A percentile compares a stretch with the other conserved stretches of the same genome.
Evolutionary conservation across 1,284 basidiomycete species (phyloP).

Genomic region (Malassezia globosa): DNA sequence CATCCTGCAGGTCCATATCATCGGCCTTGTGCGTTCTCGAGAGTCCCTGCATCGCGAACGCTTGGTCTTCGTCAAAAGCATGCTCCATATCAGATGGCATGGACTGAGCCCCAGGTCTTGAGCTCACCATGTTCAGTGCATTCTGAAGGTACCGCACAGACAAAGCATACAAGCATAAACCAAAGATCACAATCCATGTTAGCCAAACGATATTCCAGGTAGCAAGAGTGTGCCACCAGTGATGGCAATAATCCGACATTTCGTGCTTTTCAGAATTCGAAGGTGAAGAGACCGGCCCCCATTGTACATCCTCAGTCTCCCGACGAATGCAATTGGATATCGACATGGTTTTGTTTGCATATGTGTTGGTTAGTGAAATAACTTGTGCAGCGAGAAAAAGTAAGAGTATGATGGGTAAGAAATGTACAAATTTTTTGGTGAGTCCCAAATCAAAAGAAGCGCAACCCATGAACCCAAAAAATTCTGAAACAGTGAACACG

Average conservation of each 20-base stretch:
- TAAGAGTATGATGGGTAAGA: neutral
- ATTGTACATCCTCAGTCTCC: neutral
- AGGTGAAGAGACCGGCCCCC: neutral
- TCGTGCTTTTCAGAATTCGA: neutral
- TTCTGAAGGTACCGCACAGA: conserved; percentile 3
- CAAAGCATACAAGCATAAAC: neutral
- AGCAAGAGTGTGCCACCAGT: conserved; percentile 1
- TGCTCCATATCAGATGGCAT: neutral
- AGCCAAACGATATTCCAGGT: conserved; percentile 15
- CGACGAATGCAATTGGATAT: too few species aligned
- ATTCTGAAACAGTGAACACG: neutral
- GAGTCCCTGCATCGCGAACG: neutral
- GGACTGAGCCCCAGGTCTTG: too few species aligned
- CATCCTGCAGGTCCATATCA: conserved; percentile 3
- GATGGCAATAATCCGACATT: neutral
- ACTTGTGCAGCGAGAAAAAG: conserved; percentile 1
- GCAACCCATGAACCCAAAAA: neutral
- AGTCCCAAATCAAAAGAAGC: neutral
- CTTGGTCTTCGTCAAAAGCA: neutral
- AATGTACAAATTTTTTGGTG: neutral
- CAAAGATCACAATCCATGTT: conserved; percentile 4
- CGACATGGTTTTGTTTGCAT: conserved; percentile 1
- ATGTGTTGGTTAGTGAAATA: neutral
- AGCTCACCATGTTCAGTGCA: too few species aligned
- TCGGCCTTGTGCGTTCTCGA: neutral